phyloP scores from a whole-genome alignment of 2,329 filamentous ascomycete genomes.

The Alternaria infectoria region DNA sequence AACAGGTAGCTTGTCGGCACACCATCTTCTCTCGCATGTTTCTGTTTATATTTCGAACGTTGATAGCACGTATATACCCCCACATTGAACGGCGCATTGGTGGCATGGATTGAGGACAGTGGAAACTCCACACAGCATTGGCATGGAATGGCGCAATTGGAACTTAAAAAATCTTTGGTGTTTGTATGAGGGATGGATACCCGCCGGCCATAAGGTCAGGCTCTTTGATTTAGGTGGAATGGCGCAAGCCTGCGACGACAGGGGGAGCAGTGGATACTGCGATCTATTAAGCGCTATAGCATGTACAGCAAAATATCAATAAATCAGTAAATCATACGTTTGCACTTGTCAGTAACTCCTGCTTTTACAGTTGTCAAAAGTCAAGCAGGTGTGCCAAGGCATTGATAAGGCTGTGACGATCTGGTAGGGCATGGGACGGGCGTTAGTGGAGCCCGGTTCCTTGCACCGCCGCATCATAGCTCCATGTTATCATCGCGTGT shows the following conservation, averaged over 20 bases:
- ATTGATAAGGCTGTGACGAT: constrained; percentile 14
- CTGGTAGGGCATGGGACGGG: constrained; percentile 28
- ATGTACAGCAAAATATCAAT: neutral
- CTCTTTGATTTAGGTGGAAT: constrained; percentile 19
- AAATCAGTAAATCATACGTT: neutral
- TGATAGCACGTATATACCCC: constrained; percentile 33
- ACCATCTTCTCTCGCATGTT: constrained; percentile 18
- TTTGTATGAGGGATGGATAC: constrained; percentile 33
- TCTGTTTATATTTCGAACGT: constrained; percentile 30
- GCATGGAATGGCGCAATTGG: constrained; percentile 34
- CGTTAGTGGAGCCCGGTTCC: constrained; percentile 23
- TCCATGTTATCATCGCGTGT: constrained; percentile 36
- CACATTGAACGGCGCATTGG: constrained; percentile 27
- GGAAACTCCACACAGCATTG: constrained; percentile 29
- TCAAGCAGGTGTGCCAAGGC: constrained; percentile 11
- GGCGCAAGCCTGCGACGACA: constrained; percentile 1
- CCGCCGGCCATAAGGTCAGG: constrained; percentile 32
- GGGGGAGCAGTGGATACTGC: neutral
- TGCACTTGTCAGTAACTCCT: neutral
- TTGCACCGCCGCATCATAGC: constrained; percentile 30
- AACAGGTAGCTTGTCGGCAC: constrained; percentile 30
- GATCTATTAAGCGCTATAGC: neutral
- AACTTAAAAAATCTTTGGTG: constrained; percentile 18
- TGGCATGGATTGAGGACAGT: constrained; percentile 10
- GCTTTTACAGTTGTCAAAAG: neutral